A percentile compares a stretch with the other conserved stretches of the same genome.
Conservation (phyloP, 345 rosid species). For the Salix koriyanagi region DNA sequence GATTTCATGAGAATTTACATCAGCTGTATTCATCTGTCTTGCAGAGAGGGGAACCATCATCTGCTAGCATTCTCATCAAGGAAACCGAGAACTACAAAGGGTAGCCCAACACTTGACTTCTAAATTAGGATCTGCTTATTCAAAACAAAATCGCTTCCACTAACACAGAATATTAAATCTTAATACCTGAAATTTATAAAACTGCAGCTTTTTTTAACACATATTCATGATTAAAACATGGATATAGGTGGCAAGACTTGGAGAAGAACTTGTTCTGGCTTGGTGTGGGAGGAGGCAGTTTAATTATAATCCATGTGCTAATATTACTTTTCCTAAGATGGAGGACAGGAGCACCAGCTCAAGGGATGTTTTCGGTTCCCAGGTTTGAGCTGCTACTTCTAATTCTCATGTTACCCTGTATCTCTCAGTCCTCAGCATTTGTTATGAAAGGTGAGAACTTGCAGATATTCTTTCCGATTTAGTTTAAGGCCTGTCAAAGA, state of each 20-base stretch:
- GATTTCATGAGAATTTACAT: not conserved
- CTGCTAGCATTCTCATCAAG: slow-evolving; percentile 42
- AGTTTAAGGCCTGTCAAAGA: not conserved
- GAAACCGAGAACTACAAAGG: slow-evolving; percentile 44
- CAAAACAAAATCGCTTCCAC: not conserved
- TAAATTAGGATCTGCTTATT: not conserved
- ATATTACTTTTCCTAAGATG: slow-evolving; percentile 32
- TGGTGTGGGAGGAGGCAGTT: slow-evolving; percentile 35
- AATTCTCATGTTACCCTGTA: slow-evolving; percentile 40
- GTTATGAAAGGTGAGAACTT: slow-evolving; percentile 42
- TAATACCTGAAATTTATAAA: not conserved
- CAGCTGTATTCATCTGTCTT: not conserved
- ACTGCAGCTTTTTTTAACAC: not conserved
- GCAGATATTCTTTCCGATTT: not conserved
- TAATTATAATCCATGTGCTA: slow-evolving; percentile 28
- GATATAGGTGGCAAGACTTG: slow-evolving; percentile 46
- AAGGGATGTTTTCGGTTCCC: slow-evolving; percentile 38
- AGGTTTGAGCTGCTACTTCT: slow-evolving; percentile 48
- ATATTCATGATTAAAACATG: not conserved
- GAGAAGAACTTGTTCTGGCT: slow-evolving; percentile 55
- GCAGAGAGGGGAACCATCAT: slow-evolving; percentile 56
- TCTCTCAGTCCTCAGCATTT: slow-evolving; percentile 53
- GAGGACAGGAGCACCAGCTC: slow-evolving; percentile 39
- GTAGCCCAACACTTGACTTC: slow-evolving; percentile 17
- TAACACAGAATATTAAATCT: not conserved